These are phyloP conservation scores for Yamadazyma pseudoaaseri DNA, from an alignment of 1,139 yeast species.

Conservation along the genomic window DNA sequence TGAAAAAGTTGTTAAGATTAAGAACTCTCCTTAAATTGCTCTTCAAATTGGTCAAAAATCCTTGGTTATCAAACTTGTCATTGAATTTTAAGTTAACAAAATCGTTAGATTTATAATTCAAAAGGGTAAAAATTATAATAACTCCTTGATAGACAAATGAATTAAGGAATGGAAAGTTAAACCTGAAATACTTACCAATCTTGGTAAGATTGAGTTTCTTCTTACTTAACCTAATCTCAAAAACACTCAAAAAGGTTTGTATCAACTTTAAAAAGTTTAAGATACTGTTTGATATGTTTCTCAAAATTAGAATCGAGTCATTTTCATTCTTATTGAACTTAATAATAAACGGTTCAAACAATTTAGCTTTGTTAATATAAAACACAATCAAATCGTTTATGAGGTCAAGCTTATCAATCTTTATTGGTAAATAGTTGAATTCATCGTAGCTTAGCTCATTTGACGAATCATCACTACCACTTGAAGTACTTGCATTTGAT, in stretches of 20 bases:
- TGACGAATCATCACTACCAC: conserved; percentile 8
- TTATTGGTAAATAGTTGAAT: conserved; percentile 23
- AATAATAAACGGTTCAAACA: conserved; percentile 51
- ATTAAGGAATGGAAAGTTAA: conserved; percentile 46
- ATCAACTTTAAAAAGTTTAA: conserved; percentile 36
- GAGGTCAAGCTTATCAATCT: conserved; percentile 35
- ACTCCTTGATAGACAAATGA: conserved; percentile 52
- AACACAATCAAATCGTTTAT: conserved; percentile 45
- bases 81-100: conserved; percentile 23
- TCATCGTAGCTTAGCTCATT: conserved; percentile 17
- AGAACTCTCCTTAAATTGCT: conserved; percentile 23
- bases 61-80: conserved; percentile 17
- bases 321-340: conserved; percentile 31
- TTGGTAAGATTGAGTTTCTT: conserved; percentile 22
- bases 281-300: conserved; percentile 36
- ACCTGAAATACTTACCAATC: conserved; percentile 35
- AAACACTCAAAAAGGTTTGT: conserved; percentile 13
- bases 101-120: conserved; percentile 41
- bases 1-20: conserved; percentile 21
- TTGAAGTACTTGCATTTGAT: neutral
- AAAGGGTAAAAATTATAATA: conserved; percentile 48
- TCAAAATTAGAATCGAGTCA: conserved; percentile 24
- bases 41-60: conserved; percentile 27
- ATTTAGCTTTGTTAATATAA: conserved; percentile 49
- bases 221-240: conserved; percentile 17